Evolutionary conservation across 176 grass and related monocot genomes (phyloP).

Genomic region (Zizania latifolia): DNA sequence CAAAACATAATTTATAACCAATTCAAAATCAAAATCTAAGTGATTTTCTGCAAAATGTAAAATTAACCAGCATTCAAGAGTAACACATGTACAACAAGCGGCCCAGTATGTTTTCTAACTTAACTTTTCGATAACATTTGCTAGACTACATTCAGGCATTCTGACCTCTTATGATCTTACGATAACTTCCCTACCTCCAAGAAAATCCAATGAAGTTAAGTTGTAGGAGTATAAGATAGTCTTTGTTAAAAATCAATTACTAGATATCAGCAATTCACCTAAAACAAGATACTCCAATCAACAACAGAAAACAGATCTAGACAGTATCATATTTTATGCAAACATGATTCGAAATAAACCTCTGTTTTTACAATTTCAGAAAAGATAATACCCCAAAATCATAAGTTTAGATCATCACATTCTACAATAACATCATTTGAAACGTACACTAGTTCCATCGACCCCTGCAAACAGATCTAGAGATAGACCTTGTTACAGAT

Average conservation of each 20-base stretch:
- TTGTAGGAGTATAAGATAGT: background rate
- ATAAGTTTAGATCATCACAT: slow-evolving; percentile 20
- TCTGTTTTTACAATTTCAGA: background rate
- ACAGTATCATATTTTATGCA: background rate
- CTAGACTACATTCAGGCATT: background rate
- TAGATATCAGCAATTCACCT: background rate
- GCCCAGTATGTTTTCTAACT: background rate
- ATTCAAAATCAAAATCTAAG: background rate
- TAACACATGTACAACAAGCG: background rate
- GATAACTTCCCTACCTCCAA: background rate
- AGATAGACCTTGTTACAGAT: slow-evolving; percentile 15
- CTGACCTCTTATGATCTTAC: background rate
- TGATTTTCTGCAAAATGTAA: background rate
- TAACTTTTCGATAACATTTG: background rate
- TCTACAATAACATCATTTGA: slow-evolving; percentile 3
- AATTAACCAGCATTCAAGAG: background rate
- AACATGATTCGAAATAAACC: background rate
- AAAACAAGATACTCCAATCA: background rate
- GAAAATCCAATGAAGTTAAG: background rate
- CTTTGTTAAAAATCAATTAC: background rate
- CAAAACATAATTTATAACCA: background rate
- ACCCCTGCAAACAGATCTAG: slow-evolving; percentile 12
- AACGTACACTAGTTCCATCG: slow-evolving; percentile 23
- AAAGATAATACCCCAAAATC: no score
- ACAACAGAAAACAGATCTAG: background rate